Conservation (phyloP, 2,329 filamentous ascomycete species). For the Aciculosporium take region DNA sequence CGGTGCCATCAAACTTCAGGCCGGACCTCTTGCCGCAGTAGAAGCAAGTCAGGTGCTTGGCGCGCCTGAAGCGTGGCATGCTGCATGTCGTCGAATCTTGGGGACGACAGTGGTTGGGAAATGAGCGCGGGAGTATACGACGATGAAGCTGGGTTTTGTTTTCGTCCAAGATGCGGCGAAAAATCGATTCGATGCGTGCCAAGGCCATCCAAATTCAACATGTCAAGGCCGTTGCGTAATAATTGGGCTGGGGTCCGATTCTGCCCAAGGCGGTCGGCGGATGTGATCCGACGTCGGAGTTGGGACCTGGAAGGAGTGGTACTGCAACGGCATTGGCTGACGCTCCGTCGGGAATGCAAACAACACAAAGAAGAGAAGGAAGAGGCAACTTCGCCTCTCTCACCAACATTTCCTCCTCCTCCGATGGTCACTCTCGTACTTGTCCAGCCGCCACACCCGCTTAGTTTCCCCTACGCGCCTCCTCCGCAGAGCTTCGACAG, state of each 20-base stretch:
- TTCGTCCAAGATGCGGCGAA: neutral
- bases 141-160: neutral
- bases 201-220: neutral
- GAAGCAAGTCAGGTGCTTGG: slow-evolving; percentile 53
- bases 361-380: too few species aligned
- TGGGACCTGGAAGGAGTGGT: slow-evolving; percentile 10
- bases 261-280: slow-evolving; percentile 4
- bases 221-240: neutral
- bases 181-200: neutral
- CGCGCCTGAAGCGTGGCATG: slow-evolving; percentile 30
- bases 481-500: too few species aligned
- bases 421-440: slow-evolving; percentile 5
- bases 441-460: slow-evolving; percentile 3
- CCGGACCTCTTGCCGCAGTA: slow-evolving; percentile 63
- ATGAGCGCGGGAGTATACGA: neutral
- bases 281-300: slow-evolving; percentile 9
- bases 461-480: too few species aligned
- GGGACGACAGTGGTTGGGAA: slow-evolving; percentile 1
- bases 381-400: too few species aligned
- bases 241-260: neutral
- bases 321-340: too few species aligned
- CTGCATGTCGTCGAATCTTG: slow-evolving; percentile 8
- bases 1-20: slow-evolving; percentile 40
- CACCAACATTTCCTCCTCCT: too few species aligned
- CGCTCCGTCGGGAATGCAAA: slow-evolving; percentile 7